Evolutionary conservation across 2,329 filamentous ascomycete species (phyloP).

Genomic region (Metarhizium anisopliae): DNA sequence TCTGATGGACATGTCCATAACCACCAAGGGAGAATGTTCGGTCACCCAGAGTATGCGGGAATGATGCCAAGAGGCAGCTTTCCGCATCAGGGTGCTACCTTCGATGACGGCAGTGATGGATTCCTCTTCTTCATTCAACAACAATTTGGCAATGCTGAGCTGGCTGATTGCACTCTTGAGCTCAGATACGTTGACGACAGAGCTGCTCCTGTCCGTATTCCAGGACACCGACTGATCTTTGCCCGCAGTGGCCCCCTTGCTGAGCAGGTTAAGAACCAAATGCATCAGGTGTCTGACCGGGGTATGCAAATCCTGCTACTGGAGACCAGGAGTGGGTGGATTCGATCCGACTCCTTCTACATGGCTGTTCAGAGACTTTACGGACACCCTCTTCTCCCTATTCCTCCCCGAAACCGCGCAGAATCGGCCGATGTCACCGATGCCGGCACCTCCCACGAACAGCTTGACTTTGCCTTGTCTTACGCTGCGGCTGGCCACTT

Average conservation of each 20-base stretch:
- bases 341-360: constrained; percentile 47
- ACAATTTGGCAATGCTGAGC: constrained; percentile 21
- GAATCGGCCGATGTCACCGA: constrained; percentile 23
- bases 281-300: constrained; percentile 19
- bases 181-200: constrained; percentile 33
- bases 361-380: constrained; percentile 50
- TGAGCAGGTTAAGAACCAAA: constrained; percentile 16
- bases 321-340: constrained; percentile 40
- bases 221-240: constrained; percentile 46
- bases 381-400: constrained; percentile 38
- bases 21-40: constrained; percentile 21
- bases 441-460: constrained; percentile 31
- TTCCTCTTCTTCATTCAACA: constrained; percentile 30
- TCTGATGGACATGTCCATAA: constrained; percentile 19
- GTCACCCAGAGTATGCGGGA: constrained; percentile 19
- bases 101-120: constrained; percentile 25
- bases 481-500: constrained; percentile 56
- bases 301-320: constrained; percentile 27
- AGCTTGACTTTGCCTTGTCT: constrained; percentile 48
- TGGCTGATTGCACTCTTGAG: constrained; percentile 37
- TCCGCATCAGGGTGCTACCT: constrained; percentile 17
- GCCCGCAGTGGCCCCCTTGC: constrained; percentile 36
- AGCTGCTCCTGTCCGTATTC: constrained; percentile 32
- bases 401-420: constrained; percentile 18
- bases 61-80: constrained; percentile 24